These are phyloP conservation scores for Cardamine resedifolia DNA, from an alignment of 345 rosid genomes.

Conservation along the genomic window DNA sequence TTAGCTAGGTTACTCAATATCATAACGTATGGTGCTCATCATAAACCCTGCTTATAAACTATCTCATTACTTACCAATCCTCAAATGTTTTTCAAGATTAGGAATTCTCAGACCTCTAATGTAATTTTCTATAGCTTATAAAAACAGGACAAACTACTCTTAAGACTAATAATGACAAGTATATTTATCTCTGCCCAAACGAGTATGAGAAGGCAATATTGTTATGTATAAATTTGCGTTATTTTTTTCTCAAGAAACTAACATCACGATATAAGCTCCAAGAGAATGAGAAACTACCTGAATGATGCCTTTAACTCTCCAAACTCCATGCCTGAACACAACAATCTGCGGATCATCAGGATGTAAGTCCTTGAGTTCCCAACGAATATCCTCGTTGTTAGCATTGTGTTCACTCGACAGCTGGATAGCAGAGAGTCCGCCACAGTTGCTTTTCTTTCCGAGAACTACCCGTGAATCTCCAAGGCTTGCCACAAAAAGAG, in stretches of 20 bases:
- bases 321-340: constrained; percentile 80
- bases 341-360: constrained; percentile 88
- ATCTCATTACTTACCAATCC: background rate
- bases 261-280: background rate
- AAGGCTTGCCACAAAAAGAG: constrained; percentile 81
- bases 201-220: background rate
- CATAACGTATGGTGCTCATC: background rate
- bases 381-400: constrained; percentile 72
- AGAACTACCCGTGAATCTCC: constrained; percentile 87
- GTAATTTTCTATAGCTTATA: background rate
- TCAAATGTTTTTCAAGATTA: background rate
- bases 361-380: constrained; percentile 76
- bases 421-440: constrained; percentile 72
- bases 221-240: background rate
- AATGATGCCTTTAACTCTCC: constrained; percentile 96
- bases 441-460: constrained; percentile 76
- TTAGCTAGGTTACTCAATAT: background rate
- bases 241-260: background rate
- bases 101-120: background rate
- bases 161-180: background rate
- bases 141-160: background rate
- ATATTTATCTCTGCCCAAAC: background rate
- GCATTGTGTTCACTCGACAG: constrained; percentile 91
- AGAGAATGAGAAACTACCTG: constrained; percentile 52
- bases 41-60: background rate